Evolutionary conservation across 2,329 filamentous ascomycete species (phyloP), one percentile per base, ranked within the genome.

Genomic region (Metarhizium anisopliae): DNA sequence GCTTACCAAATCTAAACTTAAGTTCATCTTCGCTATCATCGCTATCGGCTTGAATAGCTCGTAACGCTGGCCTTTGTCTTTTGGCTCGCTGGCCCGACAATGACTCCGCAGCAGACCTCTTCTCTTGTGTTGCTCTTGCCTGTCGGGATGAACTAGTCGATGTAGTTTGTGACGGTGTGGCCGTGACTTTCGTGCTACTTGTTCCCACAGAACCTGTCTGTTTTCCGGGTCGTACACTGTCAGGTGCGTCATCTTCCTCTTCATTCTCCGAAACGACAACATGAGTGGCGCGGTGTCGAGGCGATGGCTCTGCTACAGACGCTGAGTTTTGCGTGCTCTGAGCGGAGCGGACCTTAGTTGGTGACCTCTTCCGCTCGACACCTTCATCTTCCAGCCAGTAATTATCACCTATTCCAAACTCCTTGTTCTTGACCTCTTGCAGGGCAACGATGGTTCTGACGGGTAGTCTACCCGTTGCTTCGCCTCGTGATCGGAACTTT

Each of bases 371-470:
- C 11, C 57, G 59, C 54, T 69, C 66, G 38, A 55, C 66, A 30
- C 60, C 62, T 57, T 77, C 72, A 58, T 80, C 77, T 57, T 87
- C 80, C 2, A 88, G 76, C 85, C 89, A 93, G 71, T 91, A 90
- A 50, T 86, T 81, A 52, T 91, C 87, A 1, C 87, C 86, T 30
- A 91, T 80, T 2, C 88, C 88, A 64, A 86, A 87, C 42, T 83
- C 82, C 62, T 89, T 89, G 51, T 79, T 79, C 64, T 82, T 83
- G 25, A 85, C 87, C 67, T 90, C 85, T 60, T 89, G 83, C 4
- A 95, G 72, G 0, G 79, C 73, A 4, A 96, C 82, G 43, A 95
- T 87, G 38, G 88, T 73, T 55, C 73, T 74, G 32, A 73, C 69
- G 2, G 71, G 68, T 2, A 72, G 68, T 16, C 78, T 68, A 6